Conservation (phyloP, 768 basidiomycete genomes). For the Phallus indusiatus region DNA sequence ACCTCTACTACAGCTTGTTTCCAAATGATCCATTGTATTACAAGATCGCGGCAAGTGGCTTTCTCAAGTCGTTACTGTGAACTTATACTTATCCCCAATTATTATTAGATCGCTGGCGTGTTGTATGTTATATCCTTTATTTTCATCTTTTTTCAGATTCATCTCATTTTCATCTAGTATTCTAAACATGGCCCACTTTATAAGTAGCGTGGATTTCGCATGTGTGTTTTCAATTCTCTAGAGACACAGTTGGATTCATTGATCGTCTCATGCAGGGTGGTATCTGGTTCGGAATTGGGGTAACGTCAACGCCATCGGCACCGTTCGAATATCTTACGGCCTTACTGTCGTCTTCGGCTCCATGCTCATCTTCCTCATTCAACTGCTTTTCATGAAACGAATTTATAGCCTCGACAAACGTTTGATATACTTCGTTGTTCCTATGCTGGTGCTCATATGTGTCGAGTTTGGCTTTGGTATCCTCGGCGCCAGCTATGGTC, state of each 20-base stretch:
- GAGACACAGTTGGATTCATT: not conserved
- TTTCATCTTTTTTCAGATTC: not conserved
- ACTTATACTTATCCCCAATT: not conserved
- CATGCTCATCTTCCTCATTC: not conserved
- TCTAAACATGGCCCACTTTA: not conserved
- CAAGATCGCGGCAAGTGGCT: not conserved
- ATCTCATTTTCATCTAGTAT: not conserved
- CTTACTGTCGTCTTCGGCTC: not conserved
- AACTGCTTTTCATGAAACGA: not conserved
- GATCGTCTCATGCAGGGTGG: not conserved
- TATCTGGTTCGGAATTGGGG: not conserved
- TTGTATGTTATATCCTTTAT: not conserved
- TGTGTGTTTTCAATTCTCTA: not conserved
- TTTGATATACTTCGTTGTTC: not conserved
- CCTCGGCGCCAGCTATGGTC: not conserved
- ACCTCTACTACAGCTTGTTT: not conserved
- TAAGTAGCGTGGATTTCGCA: not conserved
- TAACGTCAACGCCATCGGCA: not conserved
- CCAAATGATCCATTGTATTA: not conserved
- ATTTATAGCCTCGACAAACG: not conserved
- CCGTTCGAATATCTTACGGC: not conserved
- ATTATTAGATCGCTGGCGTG: not conserved
- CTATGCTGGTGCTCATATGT: not conserved
- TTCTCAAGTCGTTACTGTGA: not conserved
- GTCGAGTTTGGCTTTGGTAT: not conserved